These are phyloP conservation scores for Plasmodium adleri DNA, from an alignment of 169 alveolate species.

Conservation along the genomic window DNA sequence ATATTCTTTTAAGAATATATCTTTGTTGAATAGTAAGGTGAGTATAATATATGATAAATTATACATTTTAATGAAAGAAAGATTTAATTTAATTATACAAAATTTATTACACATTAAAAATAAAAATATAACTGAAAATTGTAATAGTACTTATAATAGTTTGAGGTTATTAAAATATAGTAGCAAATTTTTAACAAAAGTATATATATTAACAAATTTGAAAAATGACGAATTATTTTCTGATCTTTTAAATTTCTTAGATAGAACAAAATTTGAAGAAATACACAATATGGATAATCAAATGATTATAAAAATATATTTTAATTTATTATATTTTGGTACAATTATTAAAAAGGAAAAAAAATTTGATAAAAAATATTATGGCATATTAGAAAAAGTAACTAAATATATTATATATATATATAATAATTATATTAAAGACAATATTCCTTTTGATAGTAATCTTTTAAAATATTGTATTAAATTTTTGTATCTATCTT, in stretches of 20 bases:
- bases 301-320: not conserved
- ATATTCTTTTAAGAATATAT: not conserved
- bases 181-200: conserved; percentile 14
- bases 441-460: conserved; percentile 1
- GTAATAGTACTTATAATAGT: not conserved
- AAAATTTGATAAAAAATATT: conserved; percentile 33
- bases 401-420: conserved; percentile 38
- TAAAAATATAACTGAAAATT: conserved; percentile 1
- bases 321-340: conserved; percentile 38
- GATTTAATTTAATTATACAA: conserved; percentile 23
- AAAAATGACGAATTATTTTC: not conserved
- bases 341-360: conserved; percentile 50
- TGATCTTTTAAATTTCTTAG: not conserved
- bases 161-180: conserved; percentile 2
- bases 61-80: conserved; percentile 9
- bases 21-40: not conserved
- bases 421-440: conserved; percentile 17
- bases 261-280: not conserved
- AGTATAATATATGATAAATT: conserved; percentile 4
- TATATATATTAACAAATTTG: conserved; percentile 18
- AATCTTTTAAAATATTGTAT: conserved; percentile 47
- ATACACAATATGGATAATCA: not conserved
- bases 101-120: conserved; percentile 14
- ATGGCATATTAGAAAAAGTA: conserved; percentile 19
- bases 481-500: conserved; percentile 25